Base-by-base conservation (phyloP, 495 filamentous ascomycete species). In the Pseudomonodictys pantanalensis region DNA sequence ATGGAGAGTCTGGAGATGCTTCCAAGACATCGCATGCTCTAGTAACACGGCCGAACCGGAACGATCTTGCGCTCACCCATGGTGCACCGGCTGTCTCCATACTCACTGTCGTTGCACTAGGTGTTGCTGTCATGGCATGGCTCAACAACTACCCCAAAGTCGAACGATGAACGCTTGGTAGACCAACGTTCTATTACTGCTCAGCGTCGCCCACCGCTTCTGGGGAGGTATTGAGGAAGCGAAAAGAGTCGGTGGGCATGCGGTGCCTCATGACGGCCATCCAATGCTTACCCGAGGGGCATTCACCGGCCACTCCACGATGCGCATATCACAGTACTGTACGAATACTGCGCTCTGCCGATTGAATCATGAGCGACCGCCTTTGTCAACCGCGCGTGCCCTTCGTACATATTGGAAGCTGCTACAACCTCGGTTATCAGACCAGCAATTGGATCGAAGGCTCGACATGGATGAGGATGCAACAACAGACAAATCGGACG, bases 71-170 rank as follows among this genome's bases (percentile, higher is more conserved):
- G n/a, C 62, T 90, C 47, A 76, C 83, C 57, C 82, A 90, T 28
- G 82, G 84, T 60, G 82, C 86, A 52, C 93, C 93, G 20, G 95
- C 91, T 66, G 88, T 87, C 29, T 90, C 87, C 6, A 91, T 96
- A 77, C 74, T 96, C 22, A 88, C 90, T 5, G 92, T 98, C 4
- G 90, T 97, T 47, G 72, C 96, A 44, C 72, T 97, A 61, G 93
- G 93, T 15, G 86, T 96, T 68, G 88, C 90, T 26, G 71, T 97
- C 47, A 98, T 98, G 93, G 89, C 89, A 41, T 95, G 90, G 75
- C 77, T 98, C 62, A 98, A 98, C 70, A 86, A 86, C 39, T 95
- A 88, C 87, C 85, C 89, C 72, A 83, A 83, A 68, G 75, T 81
- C 60, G 84, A 86, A 56, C 79, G 81, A 72, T 86, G 71, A 79